phyloP scores from a whole-genome alignment of 331 rosid species.

The Prunus yedoensis region DNA sequence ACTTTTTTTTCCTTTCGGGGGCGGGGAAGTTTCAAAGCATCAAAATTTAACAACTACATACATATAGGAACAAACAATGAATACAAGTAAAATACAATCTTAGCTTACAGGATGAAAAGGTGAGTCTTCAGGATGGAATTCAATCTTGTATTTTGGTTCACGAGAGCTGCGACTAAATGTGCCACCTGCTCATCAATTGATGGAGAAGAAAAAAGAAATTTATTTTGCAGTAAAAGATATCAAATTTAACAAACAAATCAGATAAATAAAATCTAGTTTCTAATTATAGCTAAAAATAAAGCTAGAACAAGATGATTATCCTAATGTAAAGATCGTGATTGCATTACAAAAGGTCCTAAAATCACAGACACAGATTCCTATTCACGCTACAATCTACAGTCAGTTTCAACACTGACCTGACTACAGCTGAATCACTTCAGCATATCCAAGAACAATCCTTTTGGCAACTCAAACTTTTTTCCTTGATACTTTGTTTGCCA shows the following conservation, averaged over 20 bases:
- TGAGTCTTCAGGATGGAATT: conserved; percentile 75
- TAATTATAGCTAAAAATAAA: too few species aligned
- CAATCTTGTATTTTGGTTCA: conserved; percentile 84
- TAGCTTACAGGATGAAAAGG: conserved; percentile 75
- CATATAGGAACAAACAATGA: not conserved
- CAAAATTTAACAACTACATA: not conserved
- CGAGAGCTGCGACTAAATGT: conserved; percentile 72
- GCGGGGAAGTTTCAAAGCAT: too few species aligned
- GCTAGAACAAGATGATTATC: too few species aligned
- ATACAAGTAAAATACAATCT: not conserved
- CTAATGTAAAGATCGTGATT: too few species aligned
- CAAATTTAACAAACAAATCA: not conserved
- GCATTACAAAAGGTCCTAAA: not conserved
- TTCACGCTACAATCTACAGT: not conserved
- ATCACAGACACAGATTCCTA: not conserved
- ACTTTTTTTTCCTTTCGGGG: too few species aligned
- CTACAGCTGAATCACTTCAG: not conserved
- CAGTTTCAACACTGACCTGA: not conserved
- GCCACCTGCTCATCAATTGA: conserved; percentile 52
- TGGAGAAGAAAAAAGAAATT: not conserved
- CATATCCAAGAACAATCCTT: not conserved
- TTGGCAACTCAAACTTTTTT: not conserved
- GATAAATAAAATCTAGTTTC: too few species aligned
- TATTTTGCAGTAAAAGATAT: not conserved
- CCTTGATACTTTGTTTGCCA: not conserved